A percentile compares a stretch with the other conserved stretches of the same genome.
phyloP scores from a whole-genome alignment of 2,329 filamentous ascomycete species.

The Gyromitra esculenta region DNA sequence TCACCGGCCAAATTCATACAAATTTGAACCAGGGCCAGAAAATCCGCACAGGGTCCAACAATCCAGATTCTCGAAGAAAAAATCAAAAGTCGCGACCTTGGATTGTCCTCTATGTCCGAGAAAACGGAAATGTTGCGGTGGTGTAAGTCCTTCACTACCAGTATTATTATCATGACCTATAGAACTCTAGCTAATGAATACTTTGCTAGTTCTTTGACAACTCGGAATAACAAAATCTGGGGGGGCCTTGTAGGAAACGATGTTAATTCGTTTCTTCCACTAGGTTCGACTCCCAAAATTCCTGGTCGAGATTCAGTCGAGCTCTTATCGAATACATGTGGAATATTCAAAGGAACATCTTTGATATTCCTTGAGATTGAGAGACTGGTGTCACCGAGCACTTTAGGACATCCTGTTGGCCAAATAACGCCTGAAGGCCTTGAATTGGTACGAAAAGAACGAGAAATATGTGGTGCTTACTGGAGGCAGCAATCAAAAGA shows the following conservation, averaged over 20 bases:
- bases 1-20: conserved; percentile 41
- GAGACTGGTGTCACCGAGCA: conserved; percentile 27
- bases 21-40: conserved; percentile 38
- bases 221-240: conserved; percentile 44
- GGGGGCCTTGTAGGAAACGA: conserved; percentile 34
- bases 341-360: conserved; percentile 46
- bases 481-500: conserved; percentile 12
- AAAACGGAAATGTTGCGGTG: conserved; percentile 28
- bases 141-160: conserved; percentile 15
- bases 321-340: conserved; percentile 38
- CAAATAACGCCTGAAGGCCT: conserved; percentile 41
- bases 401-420: conserved; percentile 42
- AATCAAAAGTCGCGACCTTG: conserved; percentile 46
- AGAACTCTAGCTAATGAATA: neutral
- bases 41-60: conserved; percentile 44
- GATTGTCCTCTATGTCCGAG: conserved; percentile 37
- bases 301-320: conserved; percentile 32
- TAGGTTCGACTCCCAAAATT: conserved; percentile 39
- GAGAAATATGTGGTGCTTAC: conserved; percentile 21
- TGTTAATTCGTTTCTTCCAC: conserved; percentile 46
- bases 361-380: conserved; percentile 50
- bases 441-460: conserved; percentile 32
- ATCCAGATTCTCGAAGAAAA: conserved; percentile 46
- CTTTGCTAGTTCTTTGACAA: conserved; percentile 36
- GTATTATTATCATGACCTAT: neutral